phyloP scores from a whole-genome alignment of 2,329 filamentous ascomycete genomes.

The Ophiostoma australiae region DNA sequence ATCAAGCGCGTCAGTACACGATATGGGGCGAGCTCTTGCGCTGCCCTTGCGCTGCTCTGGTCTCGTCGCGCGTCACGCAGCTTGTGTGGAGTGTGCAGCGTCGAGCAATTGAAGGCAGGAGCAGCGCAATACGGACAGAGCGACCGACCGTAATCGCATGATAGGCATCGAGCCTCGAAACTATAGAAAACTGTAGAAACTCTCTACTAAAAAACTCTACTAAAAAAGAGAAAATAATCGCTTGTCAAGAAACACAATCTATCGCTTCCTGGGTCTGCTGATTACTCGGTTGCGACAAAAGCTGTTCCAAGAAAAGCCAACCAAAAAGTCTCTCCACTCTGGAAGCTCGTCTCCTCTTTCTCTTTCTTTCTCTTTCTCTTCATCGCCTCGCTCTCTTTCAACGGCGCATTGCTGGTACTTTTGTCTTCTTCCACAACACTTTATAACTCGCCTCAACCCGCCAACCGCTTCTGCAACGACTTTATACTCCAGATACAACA shows the following conservation, averaged over 20 bases:
- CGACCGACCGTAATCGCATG: neutral
- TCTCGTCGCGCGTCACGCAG: slow-evolving; percentile 7
- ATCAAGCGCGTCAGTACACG: neutral
- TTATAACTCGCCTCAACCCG: neutral
- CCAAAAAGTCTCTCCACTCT: slow-evolving; percentile 7
- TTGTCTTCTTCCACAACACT: neutral
- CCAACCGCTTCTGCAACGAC: neutral
- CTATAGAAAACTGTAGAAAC: neutral
- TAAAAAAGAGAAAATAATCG: neutral
- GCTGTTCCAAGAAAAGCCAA: neutral
- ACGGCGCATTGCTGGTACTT: neutral
- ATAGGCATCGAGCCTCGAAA: neutral
- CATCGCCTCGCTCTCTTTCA: neutral
- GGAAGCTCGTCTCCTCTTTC: slow-evolving; percentile 1
- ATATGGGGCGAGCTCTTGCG: neutral
- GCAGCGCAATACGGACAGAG: neutral
- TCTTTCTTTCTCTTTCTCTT: neutral
- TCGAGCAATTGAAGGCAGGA: neutral
- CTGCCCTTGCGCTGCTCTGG: too few species aligned
- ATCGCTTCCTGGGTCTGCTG: neutral
- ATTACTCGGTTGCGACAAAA: neutral
- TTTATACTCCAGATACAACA: neutral
- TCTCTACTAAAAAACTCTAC: too few species aligned
- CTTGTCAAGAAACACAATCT: neutral
- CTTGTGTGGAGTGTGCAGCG: slow-evolving; percentile 1